These are phyloP conservation scores for Orobanche coerulescens DNA, from an alignment of 257 asterid genomes.

Conservation along the genomic window DNA sequence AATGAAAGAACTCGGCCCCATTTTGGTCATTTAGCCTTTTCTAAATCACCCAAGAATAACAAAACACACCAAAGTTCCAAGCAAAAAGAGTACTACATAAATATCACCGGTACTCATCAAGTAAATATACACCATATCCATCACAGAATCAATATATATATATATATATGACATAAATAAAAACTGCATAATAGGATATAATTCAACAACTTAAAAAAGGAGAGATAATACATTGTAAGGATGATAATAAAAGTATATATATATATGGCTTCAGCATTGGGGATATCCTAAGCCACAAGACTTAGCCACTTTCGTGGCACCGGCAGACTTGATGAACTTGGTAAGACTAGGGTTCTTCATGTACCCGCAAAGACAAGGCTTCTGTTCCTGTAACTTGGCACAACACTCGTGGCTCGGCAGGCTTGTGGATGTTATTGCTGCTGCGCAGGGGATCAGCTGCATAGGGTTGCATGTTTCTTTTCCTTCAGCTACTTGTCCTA, in stretches of 20 bases:
- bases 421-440: constrained; percentile 50
- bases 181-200: not conserved
- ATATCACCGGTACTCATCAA: not conserved
- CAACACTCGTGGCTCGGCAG: constrained; percentile 52
- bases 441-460: constrained; percentile 72
- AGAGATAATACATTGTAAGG: not conserved
- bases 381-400: constrained; percentile 59
- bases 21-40: no score
- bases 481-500: constrained; percentile 29
- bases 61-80: not conserved
- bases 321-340: constrained; percentile 66
- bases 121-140: not conserved
- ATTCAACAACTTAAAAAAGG: not conserved
- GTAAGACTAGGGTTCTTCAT: constrained; percentile 61
- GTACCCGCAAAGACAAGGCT: constrained; percentile 73
- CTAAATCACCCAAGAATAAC: no score
- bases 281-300: constrained; percentile 58
- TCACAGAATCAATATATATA: no score
- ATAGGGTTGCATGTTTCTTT: constrained; percentile 57
- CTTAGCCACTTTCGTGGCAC: constrained; percentile 61
- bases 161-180: not conserved
- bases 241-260: not conserved
- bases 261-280: constrained; percentile 31
- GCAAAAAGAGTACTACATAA: not conserved
- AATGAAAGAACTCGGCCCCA: no score